Evolutionary conservation across 495 filamentous ascomycete genomes (phyloP), one percentile per base, ranked within the genome.

Genomic region (Xylaria bambusicola): DNA sequence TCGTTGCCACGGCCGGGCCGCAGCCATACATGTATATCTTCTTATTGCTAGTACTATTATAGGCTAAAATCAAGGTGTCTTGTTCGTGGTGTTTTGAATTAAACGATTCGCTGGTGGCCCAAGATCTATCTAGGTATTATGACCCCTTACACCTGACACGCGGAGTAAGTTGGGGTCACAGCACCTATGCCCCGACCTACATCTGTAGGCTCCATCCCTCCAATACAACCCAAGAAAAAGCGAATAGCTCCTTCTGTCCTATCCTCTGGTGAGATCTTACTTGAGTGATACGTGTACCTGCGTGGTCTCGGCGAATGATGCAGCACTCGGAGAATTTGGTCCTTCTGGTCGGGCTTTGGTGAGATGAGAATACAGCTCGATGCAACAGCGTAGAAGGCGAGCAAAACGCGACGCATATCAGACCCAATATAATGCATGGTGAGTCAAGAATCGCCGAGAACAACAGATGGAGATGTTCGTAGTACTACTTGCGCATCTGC

Each of bases 271-370:
- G 24, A 44, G 52, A 54, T 44, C 13, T 42, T 17, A 10, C 21
- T 12, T 36, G 6, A 20, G 24, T 54, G 38, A 44, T 23, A 54
- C 52, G 26, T 44, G 52, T 44, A 31, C 38, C 52, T 54, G 52
- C 38, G 52, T 44, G 38, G 13, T 33, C 8, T 54, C 26, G 35
- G 52, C 38, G 36, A 42, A 10, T 13, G 13, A 44, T 54, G 38
- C 52, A 54, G 29, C 44, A 21, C 36, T 54, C 21, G 38, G 51
- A 31, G 23, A 54, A 12, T 21, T 24, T 23, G 7, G 6, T n/a
- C 21, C 21, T 15, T 54, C 38, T 24, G 26, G 9, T 20, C 38
- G 2, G n/a, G 38, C 10, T 31, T 10, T 9, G 6, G 13, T 38
- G 31, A 38, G 36, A 38, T 38, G 36, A 17, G 35, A 24, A 10